Conservation (phyloP, 345 rosid species). For the Brassica rapa region DNA sequence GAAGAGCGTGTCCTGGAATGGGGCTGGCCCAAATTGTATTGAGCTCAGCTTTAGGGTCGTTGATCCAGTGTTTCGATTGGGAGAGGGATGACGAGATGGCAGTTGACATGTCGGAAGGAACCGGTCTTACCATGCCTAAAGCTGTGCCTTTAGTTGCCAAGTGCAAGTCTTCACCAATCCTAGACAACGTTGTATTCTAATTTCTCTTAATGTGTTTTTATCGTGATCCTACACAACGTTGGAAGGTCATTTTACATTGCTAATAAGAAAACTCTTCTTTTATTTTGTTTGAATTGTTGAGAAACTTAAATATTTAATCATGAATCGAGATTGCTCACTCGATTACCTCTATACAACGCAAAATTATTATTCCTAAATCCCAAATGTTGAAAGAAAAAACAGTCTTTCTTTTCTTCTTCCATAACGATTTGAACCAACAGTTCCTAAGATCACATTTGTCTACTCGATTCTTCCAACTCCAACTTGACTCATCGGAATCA, state of each 20-base stretch:
- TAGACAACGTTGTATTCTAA: neutral
- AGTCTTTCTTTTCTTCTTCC: neutral
- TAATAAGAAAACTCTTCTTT: neutral
- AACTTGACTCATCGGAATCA: constrained; percentile 46
- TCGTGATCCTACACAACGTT: neutral
- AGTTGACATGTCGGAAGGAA: constrained; percentile 46
- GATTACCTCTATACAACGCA: constrained; percentile 18
- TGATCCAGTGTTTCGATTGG: constrained; percentile 50
- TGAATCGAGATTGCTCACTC: constrained; percentile 20
- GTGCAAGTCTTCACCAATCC: constrained; percentile 40
- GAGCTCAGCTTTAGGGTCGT: constrained; percentile 30
- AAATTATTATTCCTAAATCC: constrained; percentile 25
- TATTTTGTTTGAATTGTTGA: neutral
- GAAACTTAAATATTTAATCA: constrained; percentile 3
- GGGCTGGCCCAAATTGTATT: constrained; percentile 37
- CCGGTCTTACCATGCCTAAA: constrained; percentile 40
- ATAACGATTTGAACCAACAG: neutral
- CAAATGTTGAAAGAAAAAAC: constrained; percentile 13
- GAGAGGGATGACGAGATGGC: constrained; percentile 7
- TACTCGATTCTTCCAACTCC: constrained; percentile 60
- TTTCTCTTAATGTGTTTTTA: neutral
- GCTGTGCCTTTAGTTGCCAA: constrained; percentile 28
- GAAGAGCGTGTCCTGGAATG: constrained; percentile 23
- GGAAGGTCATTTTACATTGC: neutral
- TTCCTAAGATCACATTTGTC: constrained; percentile 10